Evolutionary conservation across 1,284 basidiomycete genomes (phyloP).

Genomic region (Cryptococcus sp.): DNA sequence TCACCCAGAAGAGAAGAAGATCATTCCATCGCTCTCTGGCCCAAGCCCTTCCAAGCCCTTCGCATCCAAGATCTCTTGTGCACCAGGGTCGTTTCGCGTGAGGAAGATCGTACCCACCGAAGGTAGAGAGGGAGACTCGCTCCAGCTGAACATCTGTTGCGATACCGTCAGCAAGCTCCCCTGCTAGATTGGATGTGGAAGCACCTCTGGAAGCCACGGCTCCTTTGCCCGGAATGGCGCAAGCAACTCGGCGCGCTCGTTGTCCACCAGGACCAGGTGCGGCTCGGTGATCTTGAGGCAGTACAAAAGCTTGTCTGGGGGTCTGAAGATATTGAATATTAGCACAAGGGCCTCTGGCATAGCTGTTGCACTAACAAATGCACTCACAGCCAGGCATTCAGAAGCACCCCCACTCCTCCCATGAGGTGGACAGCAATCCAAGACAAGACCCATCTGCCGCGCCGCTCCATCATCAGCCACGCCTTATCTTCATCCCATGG

Average conservation of each 20-base stretch:
- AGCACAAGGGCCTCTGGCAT: too few relatives aligned
- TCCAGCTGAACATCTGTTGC: constrained; percentile 20
- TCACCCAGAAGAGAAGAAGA: constrained; percentile 46
- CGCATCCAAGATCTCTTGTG: constrained; percentile 3
- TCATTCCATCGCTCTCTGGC: constrained; percentile 43
- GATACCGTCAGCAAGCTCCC: not conserved
- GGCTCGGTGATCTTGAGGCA: constrained; percentile 30
- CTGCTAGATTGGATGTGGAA: not conserved
- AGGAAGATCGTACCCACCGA: constrained; percentile 7
- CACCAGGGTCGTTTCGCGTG: constrained; percentile 2
- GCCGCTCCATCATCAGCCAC: not conserved
- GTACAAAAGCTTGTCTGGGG: constrained; percentile 25
- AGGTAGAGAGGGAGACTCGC: constrained; percentile 5
- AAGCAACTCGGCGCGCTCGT: constrained; percentile 26
- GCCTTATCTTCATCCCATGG: not conserved
- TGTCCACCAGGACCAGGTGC: constrained; percentile 31
- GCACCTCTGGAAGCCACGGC: constrained; percentile 12
- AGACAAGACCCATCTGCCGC: constrained; percentile 33
- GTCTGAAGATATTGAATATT: not conserved
- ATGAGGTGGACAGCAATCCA: constrained; percentile 40
- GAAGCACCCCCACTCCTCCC: constrained; percentile 35
- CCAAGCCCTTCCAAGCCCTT: constrained; percentile 19
- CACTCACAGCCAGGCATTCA: constrained; percentile 45
- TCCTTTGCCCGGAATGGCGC: constrained; percentile 15
- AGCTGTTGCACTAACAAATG: too few relatives aligned